Evolutionary conservation across 2,329 filamentous ascomycete species (phyloP), one percentile per base, ranked within the genome.

Genomic region (Leptosphaerulina australis): DNA sequence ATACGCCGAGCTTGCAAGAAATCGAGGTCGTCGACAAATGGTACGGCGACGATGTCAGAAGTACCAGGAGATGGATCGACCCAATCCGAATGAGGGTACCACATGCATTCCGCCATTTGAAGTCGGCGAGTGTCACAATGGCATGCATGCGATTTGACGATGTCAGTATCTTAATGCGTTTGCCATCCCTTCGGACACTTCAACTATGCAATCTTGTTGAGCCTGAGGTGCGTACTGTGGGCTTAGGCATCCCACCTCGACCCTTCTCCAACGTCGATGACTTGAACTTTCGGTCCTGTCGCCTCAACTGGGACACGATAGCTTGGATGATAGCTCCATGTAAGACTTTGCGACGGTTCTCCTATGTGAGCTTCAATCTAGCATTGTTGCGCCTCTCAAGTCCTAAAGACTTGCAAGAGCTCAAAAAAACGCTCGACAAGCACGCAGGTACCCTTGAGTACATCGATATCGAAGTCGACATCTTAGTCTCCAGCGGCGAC

Each of bases 281-380:
- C 12, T 17, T 51, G 36, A 46, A 37, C 5, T 46, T 51, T 20
- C 36, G 48, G 12, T 41, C 43, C 2, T 51, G 48, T 38, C 48
- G 48, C 6, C 28, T 51, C 17, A 51, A 51, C 10, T 51, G 48
- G 48, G 46, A 51, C 20, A 46, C 48, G 2, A 31, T 46, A 1
- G 48, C 41, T 17, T 51, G 48, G 48, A 51, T 46, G 20, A 51
- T 51, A 37, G 41, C 48, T n/a, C 41, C 43, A 7, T 51, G 48
- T 17, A 51, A 37, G 18, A 25, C 14, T n/a, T 9, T 51, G 24
- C 36, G 26, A 25, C 31, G 41, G 20, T 51, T 51, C 28, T 41
- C 30, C 41, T 51, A 41, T 22, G 43, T 51, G 17, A 51, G 48
- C 26, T 51, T 51, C 48, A 51, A 51, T 8, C 36, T 51, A 2